These are phyloP conservation scores for Phytopythium montanum DNA, from an alignment of 352 stramenopile genomes.

Conservation along the genomic window DNA sequence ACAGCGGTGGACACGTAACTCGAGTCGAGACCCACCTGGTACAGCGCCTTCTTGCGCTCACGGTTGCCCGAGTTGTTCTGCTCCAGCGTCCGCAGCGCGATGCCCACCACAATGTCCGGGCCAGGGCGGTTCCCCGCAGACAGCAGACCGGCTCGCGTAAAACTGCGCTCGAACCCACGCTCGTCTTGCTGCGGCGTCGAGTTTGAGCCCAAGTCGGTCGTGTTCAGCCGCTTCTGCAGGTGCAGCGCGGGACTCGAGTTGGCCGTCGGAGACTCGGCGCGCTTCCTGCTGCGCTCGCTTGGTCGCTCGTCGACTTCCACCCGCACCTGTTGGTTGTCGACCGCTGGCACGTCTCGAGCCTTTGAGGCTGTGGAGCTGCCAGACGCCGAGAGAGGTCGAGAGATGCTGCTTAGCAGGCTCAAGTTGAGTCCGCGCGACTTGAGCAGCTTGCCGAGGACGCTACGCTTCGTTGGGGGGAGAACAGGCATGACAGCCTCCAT, in stretches of 20 bases:
- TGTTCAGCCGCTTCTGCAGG: slow-evolving; percentile 46
- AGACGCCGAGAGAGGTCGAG: neutral
- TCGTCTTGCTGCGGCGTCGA: slow-evolving; percentile 3
- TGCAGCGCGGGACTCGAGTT: slow-evolving; percentile 33
- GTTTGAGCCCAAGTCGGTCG: slow-evolving; percentile 1
- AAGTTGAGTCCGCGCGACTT: slow-evolving; percentile 58
- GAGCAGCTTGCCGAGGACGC: slow-evolving; percentile 44
- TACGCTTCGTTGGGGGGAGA: slow-evolving; percentile 55
- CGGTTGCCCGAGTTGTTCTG: slow-evolving; percentile 46
- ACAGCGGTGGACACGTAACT: neutral
- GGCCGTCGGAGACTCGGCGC: slow-evolving; percentile 40
- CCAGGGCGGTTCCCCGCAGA: neutral
- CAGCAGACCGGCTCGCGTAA: neutral
- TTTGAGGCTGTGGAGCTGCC: neutral
- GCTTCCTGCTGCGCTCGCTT: slow-evolving; percentile 40
- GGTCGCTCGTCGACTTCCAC: slow-evolving; percentile 8
- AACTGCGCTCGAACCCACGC: slow-evolving; percentile 2
- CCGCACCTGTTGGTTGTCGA: slow-evolving; percentile 17
- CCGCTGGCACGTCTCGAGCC: neutral
- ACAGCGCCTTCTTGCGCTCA: slow-evolving; percentile 34
- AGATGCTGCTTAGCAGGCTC: slow-evolving; percentile 13
- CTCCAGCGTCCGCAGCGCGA: slow-evolving; percentile 32
- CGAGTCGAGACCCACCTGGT: slow-evolving; percentile 31
- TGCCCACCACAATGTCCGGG: slow-evolving; percentile 24
- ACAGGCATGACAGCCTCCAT: slow-evolving; percentile 51